Evolutionary conservation across 73 alveolate genomes (phyloP).

Genomic region (Paramecium pentaurelia): DNA sequence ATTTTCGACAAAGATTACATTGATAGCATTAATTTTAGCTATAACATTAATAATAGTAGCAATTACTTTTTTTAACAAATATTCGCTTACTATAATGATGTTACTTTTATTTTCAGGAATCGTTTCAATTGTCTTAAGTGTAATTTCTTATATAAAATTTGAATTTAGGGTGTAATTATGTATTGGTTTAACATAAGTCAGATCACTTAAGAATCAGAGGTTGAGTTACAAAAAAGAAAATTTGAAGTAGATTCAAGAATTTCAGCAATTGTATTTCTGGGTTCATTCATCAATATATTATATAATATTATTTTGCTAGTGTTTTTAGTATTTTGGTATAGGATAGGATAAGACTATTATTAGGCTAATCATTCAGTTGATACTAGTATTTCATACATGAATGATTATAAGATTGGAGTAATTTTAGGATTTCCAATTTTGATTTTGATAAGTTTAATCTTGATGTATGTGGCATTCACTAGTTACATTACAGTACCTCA

Average conservation of each 20-base stretch:
- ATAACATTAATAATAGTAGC: background rate
- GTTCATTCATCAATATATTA: background rate
- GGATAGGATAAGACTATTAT: constrained; percentile 12
- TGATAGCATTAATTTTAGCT: background rate
- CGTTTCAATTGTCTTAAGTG: background rate
- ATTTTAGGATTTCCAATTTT: background rate
- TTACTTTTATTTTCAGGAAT: background rate
- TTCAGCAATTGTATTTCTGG: background rate
- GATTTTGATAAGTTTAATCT: background rate
- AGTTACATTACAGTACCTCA: background rate
- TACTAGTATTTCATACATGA: background rate
- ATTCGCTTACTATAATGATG: background rate
- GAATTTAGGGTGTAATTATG: background rate
- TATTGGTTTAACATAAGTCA: background rate
- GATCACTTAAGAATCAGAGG: background rate
- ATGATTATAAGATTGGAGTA: background rate
- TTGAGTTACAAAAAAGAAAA: background rate
- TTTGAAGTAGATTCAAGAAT: background rate
- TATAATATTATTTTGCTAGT: background rate
- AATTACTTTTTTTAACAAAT: background rate
- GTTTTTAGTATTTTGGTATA: background rate
- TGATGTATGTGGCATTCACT: background rate
- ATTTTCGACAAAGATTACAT: background rate
- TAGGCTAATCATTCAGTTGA: background rate
- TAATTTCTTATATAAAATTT: background rate